Conservation (phyloP, 306 rosid genomes). For the Acacia melanoxylon region DNA sequence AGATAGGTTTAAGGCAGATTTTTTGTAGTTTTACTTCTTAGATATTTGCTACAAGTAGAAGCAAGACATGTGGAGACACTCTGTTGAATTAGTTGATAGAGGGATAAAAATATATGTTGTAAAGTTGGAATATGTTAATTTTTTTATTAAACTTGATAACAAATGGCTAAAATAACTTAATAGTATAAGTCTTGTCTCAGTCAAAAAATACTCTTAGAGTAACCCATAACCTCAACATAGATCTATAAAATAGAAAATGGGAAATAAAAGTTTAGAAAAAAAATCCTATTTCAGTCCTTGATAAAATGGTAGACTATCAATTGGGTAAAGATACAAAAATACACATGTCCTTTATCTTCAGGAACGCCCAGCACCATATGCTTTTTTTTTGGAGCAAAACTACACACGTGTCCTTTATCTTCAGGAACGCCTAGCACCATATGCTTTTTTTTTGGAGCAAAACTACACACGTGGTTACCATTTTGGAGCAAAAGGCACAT, state of each 20-base stretch:
- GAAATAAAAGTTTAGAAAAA: not conserved
- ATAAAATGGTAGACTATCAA: not conserved
- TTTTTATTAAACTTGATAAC: not conserved
- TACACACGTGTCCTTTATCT: too few relatives aligned
- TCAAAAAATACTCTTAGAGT: not conserved
- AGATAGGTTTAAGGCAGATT: too few relatives aligned
- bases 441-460: too few relatives aligned
- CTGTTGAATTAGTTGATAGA: not conserved
- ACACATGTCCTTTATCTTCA: too few relatives aligned
- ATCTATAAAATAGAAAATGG: not conserved
- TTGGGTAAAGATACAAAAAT: too few relatives aligned
- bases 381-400: too few relatives aligned
- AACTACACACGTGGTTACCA: too few relatives aligned
- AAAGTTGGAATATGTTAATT: not conserved
- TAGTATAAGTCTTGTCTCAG: not conserved
- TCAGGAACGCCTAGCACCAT: too few relatives aligned
- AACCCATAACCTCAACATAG: not conserved
- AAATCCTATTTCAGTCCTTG: not conserved
- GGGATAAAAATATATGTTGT: not conserved
- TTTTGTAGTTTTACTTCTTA: too few relatives aligned
- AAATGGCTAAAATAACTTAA: not conserved
- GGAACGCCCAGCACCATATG: too few relatives aligned
- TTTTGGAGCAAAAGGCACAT: too few relatives aligned
- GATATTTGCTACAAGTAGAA: not conserved
- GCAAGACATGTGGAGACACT: not conserved